Percentiles rank a stretch among this genome's conserved stretches.
Conservation (phyloP, 148 eudicot genomes). For the Rhododendron molle region DNA sequence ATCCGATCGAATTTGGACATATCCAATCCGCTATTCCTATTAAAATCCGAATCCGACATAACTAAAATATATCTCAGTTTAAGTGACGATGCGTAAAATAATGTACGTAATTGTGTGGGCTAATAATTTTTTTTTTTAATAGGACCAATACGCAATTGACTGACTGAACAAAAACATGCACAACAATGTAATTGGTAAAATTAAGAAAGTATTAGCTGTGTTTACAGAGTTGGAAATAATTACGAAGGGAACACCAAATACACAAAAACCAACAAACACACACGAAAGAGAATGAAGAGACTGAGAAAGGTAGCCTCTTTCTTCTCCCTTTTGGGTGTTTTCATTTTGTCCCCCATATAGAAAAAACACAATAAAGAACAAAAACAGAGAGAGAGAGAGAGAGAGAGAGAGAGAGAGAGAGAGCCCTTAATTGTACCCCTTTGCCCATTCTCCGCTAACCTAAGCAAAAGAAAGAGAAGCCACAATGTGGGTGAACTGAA, state of each 20-base stretch:
- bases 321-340: background rate
- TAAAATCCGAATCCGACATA: too few species aligned
- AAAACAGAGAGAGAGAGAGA: background rate
- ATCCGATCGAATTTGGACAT: too few species aligned
- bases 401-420: background rate
- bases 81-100: background rate
- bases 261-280: background rate
- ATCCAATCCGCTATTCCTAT: too few species aligned
- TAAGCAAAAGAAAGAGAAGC: conserved; percentile 71
- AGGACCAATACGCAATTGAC: background rate
- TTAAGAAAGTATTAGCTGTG: background rate
- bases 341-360: conserved; percentile 2
- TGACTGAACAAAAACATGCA: background rate
- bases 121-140: background rate
- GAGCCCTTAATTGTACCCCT: background rate
- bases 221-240: background rate
- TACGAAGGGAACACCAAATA: background rate
- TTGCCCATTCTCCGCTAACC: background rate
- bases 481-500: conserved; percentile 81
- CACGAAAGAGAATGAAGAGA: background rate
- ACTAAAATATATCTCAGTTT: background rate
- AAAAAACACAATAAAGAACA: background rate
- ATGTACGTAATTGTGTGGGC: background rate
- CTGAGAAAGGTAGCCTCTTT: background rate
- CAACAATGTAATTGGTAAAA: background rate